Evolutionary conservation across 371 early-diverging fungal species (phyloP).

Genomic region (Paraphysoderma sedebokerense): DNA sequence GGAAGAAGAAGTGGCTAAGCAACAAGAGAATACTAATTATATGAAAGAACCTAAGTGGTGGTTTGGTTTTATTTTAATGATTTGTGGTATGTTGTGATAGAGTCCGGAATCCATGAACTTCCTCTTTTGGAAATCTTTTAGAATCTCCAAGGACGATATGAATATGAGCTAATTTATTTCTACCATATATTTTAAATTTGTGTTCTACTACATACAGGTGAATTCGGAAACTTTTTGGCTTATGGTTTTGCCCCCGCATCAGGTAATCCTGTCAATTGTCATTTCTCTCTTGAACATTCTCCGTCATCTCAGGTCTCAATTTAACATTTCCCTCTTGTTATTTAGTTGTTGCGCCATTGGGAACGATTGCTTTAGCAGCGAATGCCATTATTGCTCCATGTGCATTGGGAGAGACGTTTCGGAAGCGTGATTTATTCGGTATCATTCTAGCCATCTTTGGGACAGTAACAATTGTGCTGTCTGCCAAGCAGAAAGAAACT

Average conservation of each 20-base stretch:
- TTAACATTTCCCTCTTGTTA: not conserved
- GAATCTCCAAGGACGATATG: too few relatives aligned
- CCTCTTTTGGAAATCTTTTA: too few relatives aligned
- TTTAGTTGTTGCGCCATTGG: constrained; percentile 52
- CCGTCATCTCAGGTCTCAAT: too few relatives aligned
- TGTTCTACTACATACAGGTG: constrained; percentile 10
- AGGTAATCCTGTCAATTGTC: too few relatives aligned
- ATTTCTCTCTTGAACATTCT: too few relatives aligned
- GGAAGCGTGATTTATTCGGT: constrained; percentile 44
- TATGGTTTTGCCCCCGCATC: constrained; percentile 71
- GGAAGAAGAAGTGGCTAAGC: too few relatives aligned
- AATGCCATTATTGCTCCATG: constrained; percentile 57
- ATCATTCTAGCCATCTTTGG: constrained; percentile 47
- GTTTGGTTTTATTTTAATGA: constrained; percentile 52
- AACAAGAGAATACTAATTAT: too few relatives aligned
- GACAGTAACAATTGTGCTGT: constrained; percentile 44
- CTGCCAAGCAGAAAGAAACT: constrained; percentile 37
- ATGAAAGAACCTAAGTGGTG: constrained; percentile 47
- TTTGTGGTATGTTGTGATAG: constrained; percentile 52
- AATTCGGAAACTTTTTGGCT: constrained; percentile 33
- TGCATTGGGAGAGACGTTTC: constrained; percentile 44
- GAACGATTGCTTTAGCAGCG: constrained; percentile 48
- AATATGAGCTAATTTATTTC: too few relatives aligned
- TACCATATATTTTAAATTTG: too few relatives aligned
- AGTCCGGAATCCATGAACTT: too few relatives aligned